Evolutionary conservation across 345 rosid species (phyloP).

Genomic region (Stellera chamaejasme): DNA sequence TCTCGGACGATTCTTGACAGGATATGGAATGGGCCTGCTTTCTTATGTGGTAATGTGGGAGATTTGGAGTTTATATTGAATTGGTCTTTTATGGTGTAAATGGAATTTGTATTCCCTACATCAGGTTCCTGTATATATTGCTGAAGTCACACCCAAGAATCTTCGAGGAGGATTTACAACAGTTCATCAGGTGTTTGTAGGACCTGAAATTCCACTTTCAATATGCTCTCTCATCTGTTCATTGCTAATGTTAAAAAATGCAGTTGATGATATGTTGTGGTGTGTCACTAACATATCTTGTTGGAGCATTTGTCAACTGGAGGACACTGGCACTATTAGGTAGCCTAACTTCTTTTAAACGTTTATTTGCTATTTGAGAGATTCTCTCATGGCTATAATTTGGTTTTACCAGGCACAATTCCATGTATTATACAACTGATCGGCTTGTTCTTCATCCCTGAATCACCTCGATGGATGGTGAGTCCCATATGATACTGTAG

Average conservation of each 20-base stretch:
- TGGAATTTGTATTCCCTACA: not conserved
- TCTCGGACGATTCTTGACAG: conserved; percentile 60
- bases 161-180: conserved; percentile 73
- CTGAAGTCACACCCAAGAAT: conserved; percentile 75
- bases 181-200: conserved; percentile 39
- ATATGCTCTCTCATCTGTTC: not conserved
- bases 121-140: conserved; percentile 77
- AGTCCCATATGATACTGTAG: conserved; percentile 6
- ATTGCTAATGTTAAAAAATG: conserved; percentile 8
- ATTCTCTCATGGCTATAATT: conserved; percentile 7
- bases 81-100: conserved; percentile 1
- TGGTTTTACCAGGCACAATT: conserved; percentile 22
- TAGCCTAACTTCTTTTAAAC: conserved; percentile 16
- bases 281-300: conserved; percentile 47
- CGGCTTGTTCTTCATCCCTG: conserved; percentile 37
- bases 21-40: conserved; percentile 62
- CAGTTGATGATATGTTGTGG: conserved; percentile 80
- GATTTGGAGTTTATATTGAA: not conserved
- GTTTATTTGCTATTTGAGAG: not conserved
- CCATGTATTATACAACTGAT: conserved; percentile 31
- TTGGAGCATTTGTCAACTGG: conserved; percentile 67
- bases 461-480: conserved; percentile 68
- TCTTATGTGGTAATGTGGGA: conserved; percentile 56
- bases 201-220: not conserved
- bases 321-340: conserved; percentile 57